Evolutionary conservation across 1,284 basidiomycete species (phyloP), one percentile per base, ranked within the genome.

Genomic region (Ustilago trichophora): DNA sequence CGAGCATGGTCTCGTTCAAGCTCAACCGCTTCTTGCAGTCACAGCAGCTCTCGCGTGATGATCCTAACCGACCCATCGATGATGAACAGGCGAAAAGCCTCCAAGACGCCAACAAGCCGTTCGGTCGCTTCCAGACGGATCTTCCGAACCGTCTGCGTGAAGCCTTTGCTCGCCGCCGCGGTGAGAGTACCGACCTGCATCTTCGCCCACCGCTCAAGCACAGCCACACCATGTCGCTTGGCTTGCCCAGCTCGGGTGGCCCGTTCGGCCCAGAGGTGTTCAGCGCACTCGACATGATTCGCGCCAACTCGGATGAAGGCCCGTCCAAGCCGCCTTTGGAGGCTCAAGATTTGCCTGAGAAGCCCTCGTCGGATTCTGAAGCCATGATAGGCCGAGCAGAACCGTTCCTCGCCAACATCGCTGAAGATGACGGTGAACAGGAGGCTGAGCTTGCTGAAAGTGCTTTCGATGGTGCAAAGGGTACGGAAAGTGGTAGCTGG

Each of bases 151-250:
- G 51, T 2, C 27, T 72, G 15, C 59, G 60, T 7, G 65, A 69
- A 19, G 60, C 65, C 2, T 63, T 63, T 25, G 52, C 52, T 1
- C 55, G 52, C 12, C 57, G 63, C 22, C 49, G 53, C 13, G 51
- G 43, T n/a, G 56, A 59, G 12, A 51, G 42, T 27, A 34, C 33
- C 8, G 42, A 57, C 9, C n/a, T 53, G n/a, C 11, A 48, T 2
- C n/a, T 54, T 12, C 46, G 45, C 1, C 40, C 56, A 3, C 5
- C 31, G 0, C 38, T 31, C 13, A 58, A 47, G 42, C 66, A 70
- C 40, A 45, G 19, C 15, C 57, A 66, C 16, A 68, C 71, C 29
- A 75, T 77, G 73, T 77, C 75, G 29, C 71, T 77, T 21, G 65
- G 73, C 40, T 18, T 77, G 32, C 73, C 73, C 9, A 57, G 51